Conservation (phyloP, 2,329 filamentous ascomycete species). For the Cladophialophora carrionii region DNA sequence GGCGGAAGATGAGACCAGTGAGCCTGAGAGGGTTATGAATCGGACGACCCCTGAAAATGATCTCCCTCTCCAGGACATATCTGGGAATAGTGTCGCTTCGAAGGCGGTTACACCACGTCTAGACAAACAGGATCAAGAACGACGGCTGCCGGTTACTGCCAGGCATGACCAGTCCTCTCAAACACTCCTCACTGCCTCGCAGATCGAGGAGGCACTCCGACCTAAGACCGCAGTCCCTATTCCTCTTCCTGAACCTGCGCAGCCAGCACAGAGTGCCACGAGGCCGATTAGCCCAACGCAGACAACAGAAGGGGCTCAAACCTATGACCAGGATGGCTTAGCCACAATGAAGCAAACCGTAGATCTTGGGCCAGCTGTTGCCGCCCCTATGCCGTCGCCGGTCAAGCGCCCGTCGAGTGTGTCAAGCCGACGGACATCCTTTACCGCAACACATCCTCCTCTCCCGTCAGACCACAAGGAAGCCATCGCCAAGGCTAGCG, state of each 20-base stretch:
- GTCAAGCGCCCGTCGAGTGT: conserved; percentile 70
- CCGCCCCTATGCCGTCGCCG: conserved; percentile 39
- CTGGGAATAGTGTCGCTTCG: conserved; percentile 56
- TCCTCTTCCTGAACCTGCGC: conserved; percentile 43
- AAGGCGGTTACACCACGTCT: conserved; percentile 29
- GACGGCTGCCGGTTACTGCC: conserved; percentile 41
- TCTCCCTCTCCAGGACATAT: conserved; percentile 64
- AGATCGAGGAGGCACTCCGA: conserved; percentile 73
- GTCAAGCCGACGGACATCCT: conserved; percentile 63
- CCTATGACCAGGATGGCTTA: background rate
- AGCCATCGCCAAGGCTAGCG: conserved; percentile 75
- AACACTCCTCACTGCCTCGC: conserved; percentile 78
- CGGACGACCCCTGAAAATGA: conserved; percentile 38
- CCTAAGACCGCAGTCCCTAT: conserved; percentile 41
- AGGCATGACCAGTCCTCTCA: conserved; percentile 76
- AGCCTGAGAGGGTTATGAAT: conserved; percentile 53
- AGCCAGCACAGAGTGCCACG: conserved; percentile 37
- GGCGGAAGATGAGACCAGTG: conserved; percentile 67
- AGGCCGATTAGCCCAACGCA: conserved; percentile 32
- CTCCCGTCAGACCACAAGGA: conserved; percentile 81
- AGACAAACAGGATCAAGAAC: conserved; percentile 3
- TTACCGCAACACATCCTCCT: conserved; percentile 61
- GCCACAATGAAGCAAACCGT: conserved; percentile 4
- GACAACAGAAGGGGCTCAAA: conserved; percentile 13
- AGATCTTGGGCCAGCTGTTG: background rate